These are phyloP conservation scores for Blastobotrys terrestris DNA, from an alignment of 805 yeast species.

Conservation along the genomic window DNA sequence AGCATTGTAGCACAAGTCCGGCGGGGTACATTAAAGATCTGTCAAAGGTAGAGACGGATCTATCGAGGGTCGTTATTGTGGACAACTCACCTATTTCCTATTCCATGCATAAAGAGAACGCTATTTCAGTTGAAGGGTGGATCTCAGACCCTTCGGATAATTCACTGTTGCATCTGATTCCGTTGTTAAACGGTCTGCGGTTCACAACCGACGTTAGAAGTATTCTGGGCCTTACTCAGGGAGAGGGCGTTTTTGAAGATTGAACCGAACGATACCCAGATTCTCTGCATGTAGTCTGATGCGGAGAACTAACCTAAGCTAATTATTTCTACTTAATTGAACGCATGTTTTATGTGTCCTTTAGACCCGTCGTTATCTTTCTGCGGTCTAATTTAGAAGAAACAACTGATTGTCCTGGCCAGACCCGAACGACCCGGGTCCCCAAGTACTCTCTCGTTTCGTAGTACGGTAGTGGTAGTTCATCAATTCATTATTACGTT, in stretches of 20 bases:
- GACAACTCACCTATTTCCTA: constrained; percentile 94
- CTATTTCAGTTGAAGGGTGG: constrained; percentile 95
- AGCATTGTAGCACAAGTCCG: constrained; percentile 62
- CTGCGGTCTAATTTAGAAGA: too few relatives aligned
- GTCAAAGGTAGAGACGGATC: constrained; percentile 45
- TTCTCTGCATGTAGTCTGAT: background rate
- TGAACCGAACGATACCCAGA: background rate
- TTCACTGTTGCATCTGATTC: constrained; percentile 74
- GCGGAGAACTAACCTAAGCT: background rate
- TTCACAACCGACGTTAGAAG: constrained; percentile 79
- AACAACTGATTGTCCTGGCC: too few relatives aligned
- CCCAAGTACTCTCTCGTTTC: too few relatives aligned
- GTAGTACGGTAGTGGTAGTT: too few relatives aligned
- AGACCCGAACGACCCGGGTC: too few relatives aligned
- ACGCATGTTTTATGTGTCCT: background rate
- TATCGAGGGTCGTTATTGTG: constrained; percentile 65
- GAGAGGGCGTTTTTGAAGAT: constrained; percentile 51
- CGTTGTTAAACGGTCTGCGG: constrained; percentile 69
- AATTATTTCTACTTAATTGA: background rate
- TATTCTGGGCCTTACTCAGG: constrained; percentile 65
- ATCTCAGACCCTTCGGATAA: constrained; percentile 90
- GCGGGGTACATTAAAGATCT: constrained; percentile 81
- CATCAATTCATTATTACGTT: background rate
- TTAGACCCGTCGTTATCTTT: background rate
- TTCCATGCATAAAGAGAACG: constrained; percentile 66